phyloP scores from a whole-genome alignment of 352 stramenopile genomes.

The Globisporangium sylvaticum region DNA sequence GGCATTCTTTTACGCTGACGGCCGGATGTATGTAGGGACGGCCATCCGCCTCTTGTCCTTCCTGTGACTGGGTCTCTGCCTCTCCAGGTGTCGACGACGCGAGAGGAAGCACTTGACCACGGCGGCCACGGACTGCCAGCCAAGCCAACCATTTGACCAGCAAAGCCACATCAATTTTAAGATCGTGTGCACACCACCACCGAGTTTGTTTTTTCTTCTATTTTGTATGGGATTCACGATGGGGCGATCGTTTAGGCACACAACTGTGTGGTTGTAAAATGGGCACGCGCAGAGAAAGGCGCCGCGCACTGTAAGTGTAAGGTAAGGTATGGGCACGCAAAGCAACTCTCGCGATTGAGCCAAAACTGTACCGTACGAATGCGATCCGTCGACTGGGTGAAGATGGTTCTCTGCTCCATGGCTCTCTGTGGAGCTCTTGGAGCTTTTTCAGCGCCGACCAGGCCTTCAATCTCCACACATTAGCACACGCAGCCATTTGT shows the following conservation, averaged over 20 bases:
- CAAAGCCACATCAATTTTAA: not conserved
- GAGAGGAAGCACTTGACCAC: not conserved
- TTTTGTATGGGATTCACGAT: not conserved
- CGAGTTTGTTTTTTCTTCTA: not conserved
- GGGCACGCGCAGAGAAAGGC: conserved; percentile 1
- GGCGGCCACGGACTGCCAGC: not conserved
- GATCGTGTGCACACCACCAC: not conserved
- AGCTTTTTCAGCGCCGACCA: conserved; percentile 9
- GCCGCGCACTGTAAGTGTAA: not conserved
- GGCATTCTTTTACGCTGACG: not conserved
- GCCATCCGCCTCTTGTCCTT: not conserved
- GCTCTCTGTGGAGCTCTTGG: not conserved
- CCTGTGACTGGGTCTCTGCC: not conserved
- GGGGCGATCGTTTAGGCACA: not conserved
- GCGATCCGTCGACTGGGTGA: not conserved
- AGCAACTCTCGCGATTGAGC: not conserved
- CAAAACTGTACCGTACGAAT: not conserved
- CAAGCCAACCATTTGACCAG: not conserved
- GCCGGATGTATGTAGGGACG: not conserved
- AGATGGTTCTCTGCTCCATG: not conserved
- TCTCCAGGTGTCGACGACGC: not conserved
- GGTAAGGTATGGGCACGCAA: not conserved
- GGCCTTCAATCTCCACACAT: not conserved
- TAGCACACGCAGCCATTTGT: not conserved
- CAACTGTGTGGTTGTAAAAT: conserved; percentile 3